These are phyloP conservation scores for Lathyrus aphaca DNA, from an alignment of 306 rosid species.

Conservation along the genomic window DNA sequence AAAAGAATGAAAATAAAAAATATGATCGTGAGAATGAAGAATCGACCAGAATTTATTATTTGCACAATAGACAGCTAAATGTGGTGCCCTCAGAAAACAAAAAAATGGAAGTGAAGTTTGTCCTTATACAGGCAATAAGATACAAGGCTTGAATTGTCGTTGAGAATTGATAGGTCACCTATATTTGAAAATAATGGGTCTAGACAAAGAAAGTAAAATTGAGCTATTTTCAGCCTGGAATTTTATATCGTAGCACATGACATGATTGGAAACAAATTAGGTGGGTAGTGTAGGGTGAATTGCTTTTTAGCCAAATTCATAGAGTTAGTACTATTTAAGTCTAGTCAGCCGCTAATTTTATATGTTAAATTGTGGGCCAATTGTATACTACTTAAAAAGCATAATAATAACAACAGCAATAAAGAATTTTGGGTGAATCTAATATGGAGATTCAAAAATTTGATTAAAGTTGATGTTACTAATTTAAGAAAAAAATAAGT, in stretches of 20 bases:
- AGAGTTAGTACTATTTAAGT: constrained; percentile 23
- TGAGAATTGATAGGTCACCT: constrained; percentile 63
- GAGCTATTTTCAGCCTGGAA: constrained; percentile 2
- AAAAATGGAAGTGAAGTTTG: constrained; percentile 46
- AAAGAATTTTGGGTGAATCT: no score
- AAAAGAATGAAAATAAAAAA: constrained; percentile 2
- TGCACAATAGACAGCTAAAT: constrained; percentile 34
- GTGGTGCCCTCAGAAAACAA: constrained; percentile 43
- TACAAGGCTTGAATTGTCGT: constrained; percentile 38
- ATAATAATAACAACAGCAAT: not conserved
- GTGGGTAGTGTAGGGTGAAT: constrained; percentile 7
- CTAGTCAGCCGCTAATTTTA: constrained; percentile 42
- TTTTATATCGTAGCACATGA: not conserved
- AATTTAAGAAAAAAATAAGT: no score
- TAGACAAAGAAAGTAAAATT: not conserved
- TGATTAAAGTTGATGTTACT: no score
- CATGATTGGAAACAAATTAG: not conserved
- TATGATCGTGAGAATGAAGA: constrained; percentile 4
- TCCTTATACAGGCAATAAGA: constrained; percentile 40
- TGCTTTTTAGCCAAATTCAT: constrained; percentile 29
- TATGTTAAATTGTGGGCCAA: constrained; percentile 50
- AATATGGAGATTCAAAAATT: no score
- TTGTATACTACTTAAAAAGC: constrained; percentile 45
- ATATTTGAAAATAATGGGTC: not conserved
- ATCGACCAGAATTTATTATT: constrained; percentile 17